Evolutionary conservation across 305 asterid species (phyloP), one percentile per base, ranked within the genome.

Genomic region (Solanum aculeatissimum): DNA sequence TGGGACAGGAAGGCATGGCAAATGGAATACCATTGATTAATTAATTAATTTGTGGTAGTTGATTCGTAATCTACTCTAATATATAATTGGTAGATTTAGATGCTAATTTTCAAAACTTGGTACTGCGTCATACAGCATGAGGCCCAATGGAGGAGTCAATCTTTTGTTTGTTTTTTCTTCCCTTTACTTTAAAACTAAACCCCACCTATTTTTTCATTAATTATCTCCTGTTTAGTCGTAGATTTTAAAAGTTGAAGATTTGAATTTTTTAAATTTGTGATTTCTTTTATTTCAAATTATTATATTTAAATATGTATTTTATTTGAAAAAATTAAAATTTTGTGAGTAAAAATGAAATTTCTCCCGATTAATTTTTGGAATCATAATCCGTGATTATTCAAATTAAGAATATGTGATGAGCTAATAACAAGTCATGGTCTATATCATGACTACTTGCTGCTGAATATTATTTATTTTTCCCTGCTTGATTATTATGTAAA

Each of bases 101-200:
- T 47, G 16, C 15, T 75, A 71, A 1, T 4, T 45, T 74, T 62
- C 29, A 25, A 47, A 23, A 47, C 9, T 25, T 25, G 12, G 42
- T 45, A 14, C 58, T 74, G 60, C 60, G 42, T 47, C 62, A 49
- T 75, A 15, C 4, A 1, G 21, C 81, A 75, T 49, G 42, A 47
- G 70, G 70, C 6, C n/a, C 38, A 25, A 62, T 19, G 70, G 38
- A 62, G 6, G 40, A 62, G 5, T n/a, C 9, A 62, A 51, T 63
- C 18, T 79, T 65, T 51, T 38, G 27, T 27, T 70, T n/a, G 38
- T 45, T 27, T 60, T 55, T 54, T 55, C 4, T 14, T 27, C 21
- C 72, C 18, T 65, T 29, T 57, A 85, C 88, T 85, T 89, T 84
- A 83, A 89, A 88, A 86, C 92, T 86, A 89, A 87, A 89, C 74